phyloP scores from a whole-genome alignment of 306 rosid species.

The Medicago ruthenica region DNA sequence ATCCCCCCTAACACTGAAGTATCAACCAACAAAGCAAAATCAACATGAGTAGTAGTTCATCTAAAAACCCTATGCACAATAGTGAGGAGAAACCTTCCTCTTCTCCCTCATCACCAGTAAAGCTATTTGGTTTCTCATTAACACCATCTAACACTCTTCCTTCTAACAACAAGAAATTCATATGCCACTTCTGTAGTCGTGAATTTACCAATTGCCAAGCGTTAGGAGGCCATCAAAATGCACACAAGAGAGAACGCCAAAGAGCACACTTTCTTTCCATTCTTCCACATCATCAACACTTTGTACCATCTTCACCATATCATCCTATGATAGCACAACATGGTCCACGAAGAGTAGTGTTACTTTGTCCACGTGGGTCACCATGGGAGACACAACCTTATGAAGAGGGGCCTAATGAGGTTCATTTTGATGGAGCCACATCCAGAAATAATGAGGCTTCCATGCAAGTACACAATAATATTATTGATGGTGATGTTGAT shows the following conservation, averaged over 20 bases:
- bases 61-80: constrained; percentile 7
- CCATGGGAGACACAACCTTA: background rate
- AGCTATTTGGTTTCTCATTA: constrained; percentile 39
- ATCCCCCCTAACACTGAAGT: background rate
- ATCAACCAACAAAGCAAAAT: background rate
- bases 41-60: background rate
- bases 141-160: constrained; percentile 8
- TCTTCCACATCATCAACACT: constrained; percentile 17
- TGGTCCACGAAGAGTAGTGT: background rate
- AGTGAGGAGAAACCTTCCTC: background rate
- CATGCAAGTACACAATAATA: background rate
- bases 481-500: constrained; percentile 38
- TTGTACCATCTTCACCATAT: background rate
- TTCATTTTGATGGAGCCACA: background rate
- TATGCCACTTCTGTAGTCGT: constrained; percentile 41
- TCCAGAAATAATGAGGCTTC: background rate
- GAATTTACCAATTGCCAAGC: constrained; percentile 50
- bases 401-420: background rate
- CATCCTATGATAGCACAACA: background rate
- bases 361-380: background rate
- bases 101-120: constrained; percentile 7
- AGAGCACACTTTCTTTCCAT: constrained; percentile 34
- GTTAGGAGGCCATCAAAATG: constrained; percentile 53
- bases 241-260: constrained; percentile 49
- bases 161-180: constrained; percentile 26